Base-by-base conservation (phyloP, 441 rosid species). In the Daphne laureola region DNA sequence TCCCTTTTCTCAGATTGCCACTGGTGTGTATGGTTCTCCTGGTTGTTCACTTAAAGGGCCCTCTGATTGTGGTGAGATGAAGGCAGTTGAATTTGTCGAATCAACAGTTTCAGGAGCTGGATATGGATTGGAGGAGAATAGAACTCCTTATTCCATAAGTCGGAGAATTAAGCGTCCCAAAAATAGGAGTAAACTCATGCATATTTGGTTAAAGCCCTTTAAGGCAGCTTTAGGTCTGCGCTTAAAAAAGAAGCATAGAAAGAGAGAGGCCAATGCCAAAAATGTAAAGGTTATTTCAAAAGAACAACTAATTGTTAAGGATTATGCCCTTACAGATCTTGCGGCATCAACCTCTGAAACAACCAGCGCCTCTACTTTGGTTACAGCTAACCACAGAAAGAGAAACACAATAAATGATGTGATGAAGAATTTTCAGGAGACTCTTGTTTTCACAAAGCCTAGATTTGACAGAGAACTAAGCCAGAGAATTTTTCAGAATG, bases 311-410 rank as follows among this genome's bases (percentile, higher is more conserved):
- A 59, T 70, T 54, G 77, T 63, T 43, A 46, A 57, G 57, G 58
- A 53, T 47, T 43, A 26, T 40, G 38, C 52, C 46, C 27, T 67
- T 12, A 55, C 66, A 35, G 78, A 72, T 64, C 58, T 60, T 42
- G 80, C 67, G 58, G 81, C 81, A 52, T 81, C 95, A 49, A 74
- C 86, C 38, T 75, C 87, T 62, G 72, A 61, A 63, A 58, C 56
- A n/a, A 55, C 64, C 21, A 38, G 17, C 35, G 45, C 58, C 18
- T 36, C 27, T 57, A 52, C 71, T 27, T 25, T 52, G 15, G 58
- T 53, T 48, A 62, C 75, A 16, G n/a, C 41, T 63, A 63, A 52
- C 65, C 53, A 51, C 17, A 49, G 23, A 38, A 72, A 48, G 58
- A 82, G 71, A 44, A 43, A 46, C 59, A 46, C 11, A 44, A 63